phyloP scores from a whole-genome alignment of 495 filamentous ascomycete species.

The Platismatia glauca region DNA sequence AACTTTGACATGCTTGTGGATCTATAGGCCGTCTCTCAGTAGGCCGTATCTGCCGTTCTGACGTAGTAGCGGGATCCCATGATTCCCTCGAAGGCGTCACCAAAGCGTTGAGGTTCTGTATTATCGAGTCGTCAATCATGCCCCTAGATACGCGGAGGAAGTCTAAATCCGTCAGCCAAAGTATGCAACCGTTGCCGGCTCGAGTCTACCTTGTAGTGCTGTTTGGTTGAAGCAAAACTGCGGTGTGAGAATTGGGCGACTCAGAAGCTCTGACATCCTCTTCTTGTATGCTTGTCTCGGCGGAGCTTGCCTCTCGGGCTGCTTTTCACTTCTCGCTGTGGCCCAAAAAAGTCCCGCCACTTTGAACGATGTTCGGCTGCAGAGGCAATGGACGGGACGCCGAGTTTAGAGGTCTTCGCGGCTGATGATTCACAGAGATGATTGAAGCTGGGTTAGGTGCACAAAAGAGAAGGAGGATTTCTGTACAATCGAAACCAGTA shows the following conservation, averaged over 20 bases:
- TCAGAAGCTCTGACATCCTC: slow-evolving; percentile 53
- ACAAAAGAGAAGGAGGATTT: too few species aligned
- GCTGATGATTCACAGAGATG: background rate
- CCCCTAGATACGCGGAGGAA: slow-evolving; percentile 84
- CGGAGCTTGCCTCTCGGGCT: background rate
- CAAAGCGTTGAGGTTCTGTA: slow-evolving; percentile 86
- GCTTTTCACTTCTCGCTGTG: background rate
- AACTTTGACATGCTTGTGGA: slow-evolving; percentile 50
- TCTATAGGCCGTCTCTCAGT: slow-evolving; percentile 43
- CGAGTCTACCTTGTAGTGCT: slow-evolving; percentile 62
- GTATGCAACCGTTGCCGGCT: background rate
- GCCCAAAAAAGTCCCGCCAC: slow-evolving; percentile 19
- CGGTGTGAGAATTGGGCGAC: slow-evolving; percentile 60
- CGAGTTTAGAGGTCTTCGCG: background rate
- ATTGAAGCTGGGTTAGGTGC: too few species aligned
- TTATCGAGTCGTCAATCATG: slow-evolving; percentile 86
- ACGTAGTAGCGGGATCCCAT: slow-evolving; percentile 77
- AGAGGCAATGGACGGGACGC: background rate
- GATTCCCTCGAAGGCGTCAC: slow-evolving; percentile 59
- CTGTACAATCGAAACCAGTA: too few species aligned
- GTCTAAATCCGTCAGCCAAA: slow-evolving; percentile 42
- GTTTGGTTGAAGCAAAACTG: slow-evolving; percentile 91
- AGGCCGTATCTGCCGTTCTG: slow-evolving; percentile 43
- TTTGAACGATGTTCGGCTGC: background rate
- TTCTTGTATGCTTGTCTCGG: background rate